Conservation (phyloP, 306 rosid genomes). For the Pyrus communis region DNA sequence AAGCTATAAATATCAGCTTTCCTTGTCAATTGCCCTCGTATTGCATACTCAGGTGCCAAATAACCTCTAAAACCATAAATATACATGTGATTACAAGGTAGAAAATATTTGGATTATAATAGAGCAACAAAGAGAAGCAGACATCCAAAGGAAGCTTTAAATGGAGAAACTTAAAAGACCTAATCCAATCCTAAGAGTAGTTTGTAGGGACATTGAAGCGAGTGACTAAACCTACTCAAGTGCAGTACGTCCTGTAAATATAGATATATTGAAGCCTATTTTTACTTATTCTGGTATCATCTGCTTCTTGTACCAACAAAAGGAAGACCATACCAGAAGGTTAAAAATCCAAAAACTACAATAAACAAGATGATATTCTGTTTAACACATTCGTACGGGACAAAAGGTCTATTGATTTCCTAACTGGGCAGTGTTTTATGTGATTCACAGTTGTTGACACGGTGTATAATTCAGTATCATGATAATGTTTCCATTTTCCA, state of each 20-base stretch:
- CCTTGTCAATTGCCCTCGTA: slow-evolving; percentile 72
- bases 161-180: neutral
- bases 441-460: neutral
- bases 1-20: slow-evolving; percentile 87
- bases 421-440: neutral
- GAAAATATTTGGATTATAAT: neutral
- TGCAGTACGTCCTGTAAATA: too few relatives aligned
- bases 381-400: neutral
- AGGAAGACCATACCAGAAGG: neutral
- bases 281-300: neutral
- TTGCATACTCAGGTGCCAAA: slow-evolving; percentile 95
- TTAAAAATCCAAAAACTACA: neutral
- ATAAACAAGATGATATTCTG: neutral
- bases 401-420: neutral
- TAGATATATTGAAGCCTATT: neutral
- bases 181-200: neutral
- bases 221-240: neutral
- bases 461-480: neutral
- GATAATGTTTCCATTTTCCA: neutral
- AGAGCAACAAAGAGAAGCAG: neutral
- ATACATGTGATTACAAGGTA: slow-evolving; percentile 7
- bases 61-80: slow-evolving; percentile 61
- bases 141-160: neutral
- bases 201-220: neutral
- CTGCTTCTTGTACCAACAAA: neutral